Conservation (phyloP, 2,329 filamentous ascomycete species). For the Delphinella strobiligena region DNA sequence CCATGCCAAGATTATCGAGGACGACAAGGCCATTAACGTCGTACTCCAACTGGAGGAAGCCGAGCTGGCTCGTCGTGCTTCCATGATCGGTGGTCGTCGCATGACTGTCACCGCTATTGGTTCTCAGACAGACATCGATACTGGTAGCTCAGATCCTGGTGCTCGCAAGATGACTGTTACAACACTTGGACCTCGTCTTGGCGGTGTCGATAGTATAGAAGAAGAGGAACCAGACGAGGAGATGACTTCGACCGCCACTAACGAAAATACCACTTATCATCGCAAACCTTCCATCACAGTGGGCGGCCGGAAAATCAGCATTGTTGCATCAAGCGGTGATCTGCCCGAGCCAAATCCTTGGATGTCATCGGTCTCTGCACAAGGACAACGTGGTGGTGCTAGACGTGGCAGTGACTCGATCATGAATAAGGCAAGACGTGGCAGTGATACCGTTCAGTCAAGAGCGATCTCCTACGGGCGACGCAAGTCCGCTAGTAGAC, state of each 20-base stretch:
- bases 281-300: not conserved
- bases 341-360: no score
- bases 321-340: no score
- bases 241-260: not conserved
- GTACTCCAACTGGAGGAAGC: constrained; percentile 10
- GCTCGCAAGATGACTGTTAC: constrained; percentile 6
- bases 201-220: no score
- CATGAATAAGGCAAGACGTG: no score
- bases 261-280: not conserved
- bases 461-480: no score
- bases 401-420: no score
- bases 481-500: no score
- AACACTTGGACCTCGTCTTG: constrained; percentile 5
- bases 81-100: constrained; percentile 6
- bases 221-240: not conserved
- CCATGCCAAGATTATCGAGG: constrained; percentile 37
- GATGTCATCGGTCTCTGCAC: no score
- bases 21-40: constrained; percentile 26
- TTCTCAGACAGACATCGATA: not conserved
- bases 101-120: constrained; percentile 12
- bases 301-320: not conserved
- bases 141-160: not conserved
- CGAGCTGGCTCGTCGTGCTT: not conserved
- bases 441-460: no score
- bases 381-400: no score